Conservation (phyloP, 139 green algal species). For the Penium margaritaceum region DNA sequence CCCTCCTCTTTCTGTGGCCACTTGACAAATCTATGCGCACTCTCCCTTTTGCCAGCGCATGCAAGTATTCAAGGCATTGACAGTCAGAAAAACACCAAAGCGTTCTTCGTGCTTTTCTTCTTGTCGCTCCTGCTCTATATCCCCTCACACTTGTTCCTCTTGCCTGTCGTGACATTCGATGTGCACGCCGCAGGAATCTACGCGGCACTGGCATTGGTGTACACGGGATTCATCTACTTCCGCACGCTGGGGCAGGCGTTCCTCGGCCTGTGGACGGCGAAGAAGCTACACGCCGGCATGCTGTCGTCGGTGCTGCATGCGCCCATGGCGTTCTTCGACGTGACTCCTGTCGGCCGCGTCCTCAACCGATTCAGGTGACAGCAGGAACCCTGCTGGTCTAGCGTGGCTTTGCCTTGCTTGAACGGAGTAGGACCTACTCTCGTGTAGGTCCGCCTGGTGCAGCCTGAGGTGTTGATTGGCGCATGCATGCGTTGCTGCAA, state of each 20-base stretch:
- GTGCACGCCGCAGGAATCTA: slow-evolving; percentile 53
- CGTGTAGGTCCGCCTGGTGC: no score
- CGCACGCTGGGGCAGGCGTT: slow-evolving; percentile 37
- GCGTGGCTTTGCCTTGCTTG: no score
- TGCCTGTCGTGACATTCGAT: background rate
- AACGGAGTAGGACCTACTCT: no score
- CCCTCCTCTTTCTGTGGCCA: no score
- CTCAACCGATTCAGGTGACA: slow-evolving; percentile 79
- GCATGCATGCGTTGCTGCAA: no score
- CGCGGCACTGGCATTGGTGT: slow-evolving; percentile 51
- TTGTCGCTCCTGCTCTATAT: background rate
- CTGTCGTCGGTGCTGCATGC: slow-evolving; percentile 60
- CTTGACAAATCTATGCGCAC: no score
- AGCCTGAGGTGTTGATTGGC: no score
- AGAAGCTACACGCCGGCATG: slow-evolving; percentile 59
- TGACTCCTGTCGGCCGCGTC: slow-evolving; percentile 78
- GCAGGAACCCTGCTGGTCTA: no score
- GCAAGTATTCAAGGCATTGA: no score
- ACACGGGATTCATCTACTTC: slow-evolving; percentile 54
- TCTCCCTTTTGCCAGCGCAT: no score
- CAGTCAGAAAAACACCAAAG: no score
- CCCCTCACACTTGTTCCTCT: background rate
- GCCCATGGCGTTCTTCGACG: slow-evolving; percentile 87
- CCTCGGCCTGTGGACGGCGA: slow-evolving; percentile 28
- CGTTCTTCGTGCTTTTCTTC: background rate